Base-by-base conservation (phyloP, 768 basidiomycete genomes). In the Macrolepiota dolichaula region DNA sequence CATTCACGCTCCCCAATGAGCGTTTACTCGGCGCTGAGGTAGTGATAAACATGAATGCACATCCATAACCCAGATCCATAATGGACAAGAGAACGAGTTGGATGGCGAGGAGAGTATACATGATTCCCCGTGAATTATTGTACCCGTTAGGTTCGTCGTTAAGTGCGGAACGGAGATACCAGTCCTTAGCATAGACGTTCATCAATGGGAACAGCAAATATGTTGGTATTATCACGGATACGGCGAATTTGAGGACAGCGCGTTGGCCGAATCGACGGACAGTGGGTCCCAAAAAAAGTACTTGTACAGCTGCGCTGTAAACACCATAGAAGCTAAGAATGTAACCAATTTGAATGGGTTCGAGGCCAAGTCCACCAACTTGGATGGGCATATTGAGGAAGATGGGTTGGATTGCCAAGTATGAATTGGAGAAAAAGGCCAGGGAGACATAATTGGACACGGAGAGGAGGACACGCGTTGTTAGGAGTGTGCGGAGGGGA, bases 311-410 rank as follows among this genome's bases (percentile, higher is more conserved):
- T 57, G 72, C 83, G 67, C 66, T 25, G 42, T n/a, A 44, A n/a
- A 44, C 9, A 44, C 42, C 42, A 19, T 44, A 44, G 9, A 44
- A 10, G 1, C 75, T 74, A 64, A 75, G 81, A 74, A 87, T 81
- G 52, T 80, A 79, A 1, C 90, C 89, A 42, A 92, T 92, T 7
- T 67, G 68, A 1, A 77, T 75, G 1, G 90, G 88, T 44, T 77
- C 71, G n/a, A 90, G 77, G 17, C 85, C 86, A 37, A 90, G 75
- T 0, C 89, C 89, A 29, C 89, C 90, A 29, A 83, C 76, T 10
- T 73, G 73, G 57, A 84, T 71, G 3, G 89, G 87, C 56, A 87
- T 90, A 44, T 87, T 79, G 60, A 84, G 79, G 71, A 89, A 90
- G 15, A 90, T 71, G 2, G 90, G 89, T 10, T 87, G 79, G 2